These are phyloP conservation scores for Cystobasidium onofrii DNA, from an alignment of 768 basidiomycete genomes.

Conservation along the genomic window DNA sequence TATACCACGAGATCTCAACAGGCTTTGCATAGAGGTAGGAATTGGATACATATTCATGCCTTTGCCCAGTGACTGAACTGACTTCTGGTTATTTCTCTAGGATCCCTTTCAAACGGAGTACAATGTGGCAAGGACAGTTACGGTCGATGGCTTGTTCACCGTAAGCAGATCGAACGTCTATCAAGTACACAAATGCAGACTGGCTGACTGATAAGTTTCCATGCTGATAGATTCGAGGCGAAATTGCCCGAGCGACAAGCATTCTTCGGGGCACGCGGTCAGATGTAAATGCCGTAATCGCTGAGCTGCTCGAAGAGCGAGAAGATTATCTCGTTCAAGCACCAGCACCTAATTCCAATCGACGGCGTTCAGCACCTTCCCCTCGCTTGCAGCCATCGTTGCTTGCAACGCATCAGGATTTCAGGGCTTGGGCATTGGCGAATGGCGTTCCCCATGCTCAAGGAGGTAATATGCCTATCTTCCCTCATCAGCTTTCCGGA, in stretches of 20 bases:
- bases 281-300: slow-evolving; percentile 65
- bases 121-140: slow-evolving; percentile 93
- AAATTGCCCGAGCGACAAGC: slow-evolving; percentile 91
- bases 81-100: slow-evolving; percentile 47
- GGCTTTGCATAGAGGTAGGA: slow-evolving; percentile 90
- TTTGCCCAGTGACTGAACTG: background rate
- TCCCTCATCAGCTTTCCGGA: background rate
- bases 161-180: slow-evolving; percentile 50
- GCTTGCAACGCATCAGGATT: slow-evolving; percentile 30
- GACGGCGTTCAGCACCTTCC: slow-evolving; percentile 33
- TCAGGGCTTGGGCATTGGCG: slow-evolving; percentile 29
- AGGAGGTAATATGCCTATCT: background rate
- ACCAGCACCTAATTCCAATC: slow-evolving; percentile 22
- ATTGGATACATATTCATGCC: slow-evolving; percentile 32
- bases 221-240: slow-evolving; percentile 78
- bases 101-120: slow-evolving; percentile 96
- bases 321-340: slow-evolving; percentile 49
- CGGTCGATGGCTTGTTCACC: slow-evolving; percentile 88
- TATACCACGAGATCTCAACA: slow-evolving; percentile 66
- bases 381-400: slow-evolving; percentile 24
- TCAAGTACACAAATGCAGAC: background rate
- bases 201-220: background rate
- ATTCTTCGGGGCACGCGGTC: slow-evolving; percentile 69
- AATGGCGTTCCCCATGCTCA: slow-evolving; percentile 28
- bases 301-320: slow-evolving; percentile 86